These are phyloP conservation scores for Suhomyces kunorum DNA, from an alignment of 1,139 yeast genomes.

Conservation along the genomic window DNA sequence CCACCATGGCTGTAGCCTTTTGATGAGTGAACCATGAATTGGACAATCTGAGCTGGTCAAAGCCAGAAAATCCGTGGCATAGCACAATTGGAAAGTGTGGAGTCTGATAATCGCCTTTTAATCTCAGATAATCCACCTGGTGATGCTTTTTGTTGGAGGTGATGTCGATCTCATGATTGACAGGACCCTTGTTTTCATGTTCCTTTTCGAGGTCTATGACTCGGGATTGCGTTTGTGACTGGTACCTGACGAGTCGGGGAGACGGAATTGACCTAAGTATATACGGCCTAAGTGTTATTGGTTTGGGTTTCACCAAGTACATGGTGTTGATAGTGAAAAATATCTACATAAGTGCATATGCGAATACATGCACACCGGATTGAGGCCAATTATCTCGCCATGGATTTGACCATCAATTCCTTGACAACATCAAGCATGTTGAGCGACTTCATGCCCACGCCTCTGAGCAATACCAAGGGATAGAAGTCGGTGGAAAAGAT, in stretches of 20 bases:
- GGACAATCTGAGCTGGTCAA: constrained; percentile 61
- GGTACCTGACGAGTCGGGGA: background rate
- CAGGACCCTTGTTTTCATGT: constrained; percentile 6
- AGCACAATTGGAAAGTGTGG: constrained; percentile 66
- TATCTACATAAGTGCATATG: background rate
- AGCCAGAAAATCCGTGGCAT: constrained; percentile 86
- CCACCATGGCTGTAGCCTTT: constrained; percentile 10
- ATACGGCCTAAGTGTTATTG: background rate
- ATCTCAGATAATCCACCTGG: constrained; percentile 5
- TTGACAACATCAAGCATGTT: constrained; percentile 67
- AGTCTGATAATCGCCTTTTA: constrained; percentile 25
- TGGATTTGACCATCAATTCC: constrained; percentile 41
- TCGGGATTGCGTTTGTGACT: background rate
- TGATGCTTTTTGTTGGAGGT: background rate
- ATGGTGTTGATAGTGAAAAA: constrained; percentile 16
- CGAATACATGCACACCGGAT: background rate
- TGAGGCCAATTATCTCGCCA: constrained; percentile 20
- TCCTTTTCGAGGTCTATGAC: constrained; percentile 6
- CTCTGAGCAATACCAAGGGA: constrained; percentile 74
- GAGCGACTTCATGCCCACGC: constrained; percentile 71
- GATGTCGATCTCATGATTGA: background rate
- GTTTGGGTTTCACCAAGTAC: constrained; percentile 8
- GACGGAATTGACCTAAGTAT: background rate
- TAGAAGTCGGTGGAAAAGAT: constrained; percentile 72
- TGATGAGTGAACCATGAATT: constrained; percentile 15